A percentile compares a stretch with the other conserved stretches of the same genome.
These are phyloP conservation scores for Lenwebbia sp. DNA, from an alignment of 345 rosid species.

Conservation along the genomic window DNA sequence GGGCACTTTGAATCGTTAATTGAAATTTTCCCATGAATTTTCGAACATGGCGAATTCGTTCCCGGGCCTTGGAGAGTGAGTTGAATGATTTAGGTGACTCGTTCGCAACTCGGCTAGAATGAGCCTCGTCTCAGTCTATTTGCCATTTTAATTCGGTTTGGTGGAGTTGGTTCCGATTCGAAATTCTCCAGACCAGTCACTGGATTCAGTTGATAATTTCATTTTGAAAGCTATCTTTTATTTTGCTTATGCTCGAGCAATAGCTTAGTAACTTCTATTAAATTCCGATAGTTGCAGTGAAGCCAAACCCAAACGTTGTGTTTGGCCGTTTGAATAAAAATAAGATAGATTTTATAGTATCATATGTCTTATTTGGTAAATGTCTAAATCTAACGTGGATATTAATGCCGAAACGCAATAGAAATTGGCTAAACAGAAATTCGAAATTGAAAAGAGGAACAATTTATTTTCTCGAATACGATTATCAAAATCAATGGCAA, in stretches of 20 bases:
- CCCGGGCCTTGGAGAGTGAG: not conserved
- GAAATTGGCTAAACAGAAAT: no score
- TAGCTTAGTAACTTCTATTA: not conserved
- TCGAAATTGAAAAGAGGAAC: no score
- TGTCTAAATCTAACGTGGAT: not conserved
- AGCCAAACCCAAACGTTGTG: rapidly evolving
- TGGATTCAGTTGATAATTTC: not conserved
- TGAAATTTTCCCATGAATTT: not conserved
- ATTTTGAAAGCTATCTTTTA: no score
- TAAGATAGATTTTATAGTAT: not conserved
- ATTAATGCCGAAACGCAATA: no score
- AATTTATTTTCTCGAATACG: no score
- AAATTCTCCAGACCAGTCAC: not conserved
- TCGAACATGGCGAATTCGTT: no score
- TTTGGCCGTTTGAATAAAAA: not conserved
- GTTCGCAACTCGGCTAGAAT: not conserved
- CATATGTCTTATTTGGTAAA: not conserved
- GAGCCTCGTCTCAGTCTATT: not conserved
- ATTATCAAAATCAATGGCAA: no score
- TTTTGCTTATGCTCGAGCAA: no score
- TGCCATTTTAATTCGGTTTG: not conserved
- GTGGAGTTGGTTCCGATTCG: not conserved
- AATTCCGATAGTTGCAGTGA: not conserved
- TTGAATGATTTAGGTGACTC: not conserved
- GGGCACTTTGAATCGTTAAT: no score